Percentiles rank a stretch among this genome's conserved stretches.
Conservation (phyloP, 2,329 filamentous ascomycete genomes). For the Paraphoma chrysanthemicola region DNA sequence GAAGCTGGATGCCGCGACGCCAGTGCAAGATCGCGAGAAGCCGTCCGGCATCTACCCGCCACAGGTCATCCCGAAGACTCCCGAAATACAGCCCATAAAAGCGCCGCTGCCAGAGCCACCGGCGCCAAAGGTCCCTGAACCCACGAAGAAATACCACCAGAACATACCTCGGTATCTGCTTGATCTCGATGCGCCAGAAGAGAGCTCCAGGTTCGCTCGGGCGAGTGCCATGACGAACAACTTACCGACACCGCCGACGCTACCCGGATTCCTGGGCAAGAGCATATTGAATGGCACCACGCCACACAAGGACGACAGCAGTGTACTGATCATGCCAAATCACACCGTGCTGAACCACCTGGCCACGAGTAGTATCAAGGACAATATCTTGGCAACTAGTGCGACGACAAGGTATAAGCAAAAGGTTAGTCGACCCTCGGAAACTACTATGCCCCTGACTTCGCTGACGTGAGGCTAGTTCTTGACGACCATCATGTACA, state of each 20-base stretch:
- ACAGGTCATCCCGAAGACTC: slow-evolving; percentile 53
- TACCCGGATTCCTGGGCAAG: slow-evolving; percentile 91
- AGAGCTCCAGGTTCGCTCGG: slow-evolving; percentile 75
- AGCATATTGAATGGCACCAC: slow-evolving; percentile 92
- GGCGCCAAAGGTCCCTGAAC: slow-evolving; percentile 33
- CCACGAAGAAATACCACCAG: slow-evolving; percentile 67
- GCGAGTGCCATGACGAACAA: slow-evolving; percentile 78
- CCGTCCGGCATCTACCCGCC: slow-evolving; percentile 37
- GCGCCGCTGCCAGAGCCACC: slow-evolving; percentile 33
- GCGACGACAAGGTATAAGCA: slow-evolving; percentile 97
- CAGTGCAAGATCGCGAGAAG: slow-evolving; percentile 35
- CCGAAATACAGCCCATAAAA: slow-evolving; percentile 33
- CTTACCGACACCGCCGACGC: slow-evolving; percentile 79
- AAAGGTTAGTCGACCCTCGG: slow-evolving; percentile 67
- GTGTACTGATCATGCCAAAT: slow-evolving; percentile 94
- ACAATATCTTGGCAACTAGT: slow-evolving; percentile 91
- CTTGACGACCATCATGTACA: slow-evolving; percentile 97
- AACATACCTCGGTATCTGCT: slow-evolving; percentile 84
- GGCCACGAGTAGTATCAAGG: slow-evolving; percentile 97
- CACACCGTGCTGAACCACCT: slow-evolving; percentile 96
- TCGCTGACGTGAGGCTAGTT: slow-evolving; percentile 66
- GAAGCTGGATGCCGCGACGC: slow-evolving; percentile 23
- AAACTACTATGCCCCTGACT: not conserved
- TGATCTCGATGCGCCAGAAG: slow-evolving; percentile 86
- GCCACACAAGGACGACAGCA: slow-evolving; percentile 97